A percentile compares a stretch with the other conserved stretches of the same genome.
Conservation (phyloP, 805 yeast species). For the Candida multigemmis region DNA sequence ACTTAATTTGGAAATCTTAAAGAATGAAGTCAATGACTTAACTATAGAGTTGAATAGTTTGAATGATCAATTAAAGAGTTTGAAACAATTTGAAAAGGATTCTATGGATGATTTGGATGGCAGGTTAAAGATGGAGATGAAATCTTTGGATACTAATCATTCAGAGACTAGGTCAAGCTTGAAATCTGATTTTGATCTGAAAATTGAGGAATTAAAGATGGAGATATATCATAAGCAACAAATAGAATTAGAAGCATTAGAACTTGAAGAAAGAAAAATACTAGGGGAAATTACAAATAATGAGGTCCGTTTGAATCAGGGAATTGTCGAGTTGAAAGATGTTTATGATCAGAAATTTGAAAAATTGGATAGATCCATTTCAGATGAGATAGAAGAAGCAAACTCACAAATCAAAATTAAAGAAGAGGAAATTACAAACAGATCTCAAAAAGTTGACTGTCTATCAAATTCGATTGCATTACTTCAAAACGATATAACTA, state of each 20-base stretch:
- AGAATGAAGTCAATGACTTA: slow-evolving; percentile 25
- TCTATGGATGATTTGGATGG: slow-evolving; percentile 13
- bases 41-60: slow-evolving; percentile 26
- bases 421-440: no score
- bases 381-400: no score
- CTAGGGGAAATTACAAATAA: slow-evolving; percentile 1
- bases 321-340: slow-evolving; percentile 5
- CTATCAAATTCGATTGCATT: no score
- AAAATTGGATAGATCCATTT: slow-evolving; percentile 4
- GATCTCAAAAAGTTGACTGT: no score
- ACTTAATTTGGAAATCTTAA: no score
- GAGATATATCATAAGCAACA: slow-evolving; percentile 14
- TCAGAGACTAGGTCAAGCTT: no score
- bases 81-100: slow-evolving; percentile 13
- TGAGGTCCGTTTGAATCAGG: slow-evolving; percentile 9
- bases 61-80: slow-evolving; percentile 22
- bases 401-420: no score
- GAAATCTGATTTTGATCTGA: slow-evolving; percentile 12
- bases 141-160: slow-evolving; percentile 11
- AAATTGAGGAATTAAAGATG: slow-evolving; percentile 13
- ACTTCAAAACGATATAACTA: no score
- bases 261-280: slow-evolving; percentile 1
- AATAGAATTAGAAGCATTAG: slow-evolving; percentile 4
- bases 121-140: slow-evolving; percentile 12
- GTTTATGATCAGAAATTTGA: slow-evolving; percentile 2